Conservation (phyloP, 1,284 basidiomycete genomes). For the Sanghuangporus baumii region DNA sequence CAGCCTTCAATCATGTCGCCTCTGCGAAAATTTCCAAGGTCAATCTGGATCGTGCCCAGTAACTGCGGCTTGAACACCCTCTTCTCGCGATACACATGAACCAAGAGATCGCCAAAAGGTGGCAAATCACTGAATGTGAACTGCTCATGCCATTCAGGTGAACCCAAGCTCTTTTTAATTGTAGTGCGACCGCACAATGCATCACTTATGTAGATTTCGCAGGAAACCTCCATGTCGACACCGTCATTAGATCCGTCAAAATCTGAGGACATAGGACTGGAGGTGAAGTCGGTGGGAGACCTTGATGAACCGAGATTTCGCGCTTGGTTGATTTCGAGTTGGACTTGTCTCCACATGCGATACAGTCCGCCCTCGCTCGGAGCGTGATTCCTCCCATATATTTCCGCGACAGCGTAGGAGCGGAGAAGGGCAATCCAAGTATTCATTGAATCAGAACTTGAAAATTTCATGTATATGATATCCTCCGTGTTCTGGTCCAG, state of each 20-base stretch:
- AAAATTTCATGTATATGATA: slow-evolving; percentile 66
- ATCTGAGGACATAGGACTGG: slow-evolving; percentile 23
- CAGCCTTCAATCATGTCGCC: slow-evolving; percentile 73
- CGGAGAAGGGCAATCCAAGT: slow-evolving; percentile 71
- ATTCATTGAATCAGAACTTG: slow-evolving; percentile 50
- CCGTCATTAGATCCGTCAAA: slow-evolving; percentile 39
- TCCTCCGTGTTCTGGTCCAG: slow-evolving; percentile 48
- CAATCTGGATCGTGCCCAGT: slow-evolving; percentile 60
- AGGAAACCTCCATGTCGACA: slow-evolving; percentile 61
- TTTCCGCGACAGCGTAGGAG: slow-evolving; percentile 71
- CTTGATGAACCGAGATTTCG: slow-evolving; percentile 55
- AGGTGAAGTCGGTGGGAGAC: slow-evolving; percentile 23
- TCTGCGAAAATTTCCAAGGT: slow-evolving; percentile 63
- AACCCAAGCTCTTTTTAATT: slow-evolving; percentile 56
- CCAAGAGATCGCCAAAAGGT: slow-evolving; percentile 60
- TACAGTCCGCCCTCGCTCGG: slow-evolving; percentile 67
- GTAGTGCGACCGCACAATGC: slow-evolving; percentile 65
- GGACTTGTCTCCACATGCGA: slow-evolving; percentile 79
- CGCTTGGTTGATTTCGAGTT: slow-evolving; percentile 62
- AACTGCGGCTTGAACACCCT: slow-evolving; percentile 46
- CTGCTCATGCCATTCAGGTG: slow-evolving; percentile 72
- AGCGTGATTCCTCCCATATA: slow-evolving; percentile 57
- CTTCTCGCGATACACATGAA: slow-evolving; percentile 64
- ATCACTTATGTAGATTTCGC: slow-evolving; percentile 63
- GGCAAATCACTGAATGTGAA: slow-evolving; percentile 71